Base-by-base conservation (phyloP, 257 asterid species). In the Misopates orontium region DNA sequence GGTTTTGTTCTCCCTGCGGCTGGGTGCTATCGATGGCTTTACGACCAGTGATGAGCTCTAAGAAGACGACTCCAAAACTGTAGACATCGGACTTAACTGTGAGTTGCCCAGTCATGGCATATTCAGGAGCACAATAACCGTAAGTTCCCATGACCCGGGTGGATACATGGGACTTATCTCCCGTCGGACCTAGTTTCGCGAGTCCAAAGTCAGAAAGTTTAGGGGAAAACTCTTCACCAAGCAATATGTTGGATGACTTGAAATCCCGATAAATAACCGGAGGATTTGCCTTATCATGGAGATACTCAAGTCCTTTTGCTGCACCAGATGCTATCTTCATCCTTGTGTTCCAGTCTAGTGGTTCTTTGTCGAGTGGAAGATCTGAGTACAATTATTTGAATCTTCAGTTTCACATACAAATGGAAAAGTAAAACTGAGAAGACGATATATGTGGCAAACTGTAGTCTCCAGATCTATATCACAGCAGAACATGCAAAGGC, bases 181-280 rank as follows among this genome's bases (percentile, higher is more conserved):
- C 98, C 8, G 99, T 94, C 10, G 99, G 99, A n/a, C 99, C 99
- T 1, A 94, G 87, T 83, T 94, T 94, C n/a, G 99, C 99, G 25
- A 94, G 83, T 32, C 99, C 99, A 64, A 90, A 94, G 74, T 94
- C 98, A 0, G 99, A 94, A 50, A 94, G 95, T 82, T 94, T 94
- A 2, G 99, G 96, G 44, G 73, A 60, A 69, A 67, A 94, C 1
- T 81, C 91, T 80, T 90, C 95, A 24, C 90, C 97, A 23, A 94
- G 91, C 64, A 94, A 83, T 78, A 94, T 94, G 80, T 94, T 94
- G 54, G 99, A 94, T 3, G 98, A 94, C 84, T 94, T 94, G 71
- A 94, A 94, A 77, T 94, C 99, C 71, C 99, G 70, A 66, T 94
- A 94, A 48, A 94, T 94, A 36, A 94, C 99, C 0, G 99, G 99